A percentile compares a stretch with the other conserved stretches of the same genome.
These are phyloP conservation scores for Chenopodium quinoa DNA, from an alignment of 148 eudicot species.

Conservation along the genomic window DNA sequence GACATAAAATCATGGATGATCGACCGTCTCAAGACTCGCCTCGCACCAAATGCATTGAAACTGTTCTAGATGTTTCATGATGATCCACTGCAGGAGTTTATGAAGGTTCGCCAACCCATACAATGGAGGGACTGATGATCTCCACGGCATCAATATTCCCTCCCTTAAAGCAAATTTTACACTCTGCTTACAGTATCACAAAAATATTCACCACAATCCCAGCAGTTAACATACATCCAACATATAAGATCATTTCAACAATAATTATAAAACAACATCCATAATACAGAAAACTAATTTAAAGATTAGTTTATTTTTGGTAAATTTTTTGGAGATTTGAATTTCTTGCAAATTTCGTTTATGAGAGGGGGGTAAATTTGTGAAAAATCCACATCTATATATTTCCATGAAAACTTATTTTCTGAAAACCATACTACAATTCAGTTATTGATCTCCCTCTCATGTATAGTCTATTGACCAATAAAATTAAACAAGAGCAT, in stretches of 20 bases:
- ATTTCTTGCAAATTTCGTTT: neutral
- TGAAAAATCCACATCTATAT: neutral
- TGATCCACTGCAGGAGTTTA: constrained; percentile 28
- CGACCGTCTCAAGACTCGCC: constrained; percentile 42
- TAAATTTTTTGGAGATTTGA: neutral
- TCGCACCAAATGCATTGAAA: constrained; percentile 35
- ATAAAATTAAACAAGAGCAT: no score
- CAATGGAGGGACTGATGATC: constrained; percentile 29
- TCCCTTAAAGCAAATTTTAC: constrained; percentile 34
- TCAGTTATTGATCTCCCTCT: neutral
- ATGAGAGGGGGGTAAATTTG: no score
- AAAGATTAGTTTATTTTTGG: no score
- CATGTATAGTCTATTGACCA: neutral
- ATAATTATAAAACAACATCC: constrained; percentile 11
- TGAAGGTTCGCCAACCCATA: constrained; percentile 27
- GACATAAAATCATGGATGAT: constrained; percentile 43
- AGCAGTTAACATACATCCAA: constrained; percentile 36
- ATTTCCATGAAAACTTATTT: neutral
- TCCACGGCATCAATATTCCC: constrained; percentile 37
- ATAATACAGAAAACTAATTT: constrained; percentile 17
- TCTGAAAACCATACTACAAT: neutral
- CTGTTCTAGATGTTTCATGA: constrained; percentile 30
- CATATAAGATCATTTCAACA: constrained; percentile 35
- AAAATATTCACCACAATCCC: constrained; percentile 29
- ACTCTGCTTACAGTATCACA: constrained; percentile 31